Evolutionary conservation across 805 yeast genomes (phyloP).

Genomic region (Starmera dryadoides): DNA sequence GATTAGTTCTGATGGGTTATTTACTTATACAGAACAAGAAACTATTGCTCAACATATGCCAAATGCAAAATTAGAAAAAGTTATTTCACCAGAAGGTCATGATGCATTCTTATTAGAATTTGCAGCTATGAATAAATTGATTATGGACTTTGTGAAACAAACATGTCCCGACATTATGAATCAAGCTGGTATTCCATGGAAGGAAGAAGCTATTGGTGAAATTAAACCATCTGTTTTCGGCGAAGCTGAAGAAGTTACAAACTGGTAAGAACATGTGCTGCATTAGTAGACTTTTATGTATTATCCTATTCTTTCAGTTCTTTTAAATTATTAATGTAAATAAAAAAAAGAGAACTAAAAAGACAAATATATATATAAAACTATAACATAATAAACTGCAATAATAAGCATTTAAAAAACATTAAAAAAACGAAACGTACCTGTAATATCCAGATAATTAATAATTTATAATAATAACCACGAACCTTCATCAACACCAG

Average conservation of each 20-base stretch:
- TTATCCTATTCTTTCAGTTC: too few species aligned
- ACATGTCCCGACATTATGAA: constrained; percentile 54
- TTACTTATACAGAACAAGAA: constrained; percentile 88
- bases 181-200: constrained; percentile 35
- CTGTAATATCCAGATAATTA: neutral
- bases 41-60: constrained; percentile 71
- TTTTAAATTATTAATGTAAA: too few species aligned
- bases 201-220: constrained; percentile 33
- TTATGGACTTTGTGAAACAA: constrained; percentile 55
- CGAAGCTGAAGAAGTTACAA: constrained; percentile 90
- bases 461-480: neutral
- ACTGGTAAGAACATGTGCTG: too few species aligned
- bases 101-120: constrained; percentile 94
- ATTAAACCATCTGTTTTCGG: constrained; percentile 72
- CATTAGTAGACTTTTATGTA: neutral
- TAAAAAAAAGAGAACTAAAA: too few species aligned
- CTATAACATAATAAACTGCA: too few species aligned
- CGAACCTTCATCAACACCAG: neutral
- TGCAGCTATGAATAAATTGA: constrained; percentile 65
- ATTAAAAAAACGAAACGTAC: too few species aligned
- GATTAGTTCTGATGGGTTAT: constrained; percentile 84
- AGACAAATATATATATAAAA: too few species aligned
- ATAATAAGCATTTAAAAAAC: too few species aligned
- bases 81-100: constrained; percentile 93
- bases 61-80: constrained; percentile 56